phyloP scores from a whole-genome alignment of 192 early-diverging fungal species.

The Backusella westeae region DNA sequence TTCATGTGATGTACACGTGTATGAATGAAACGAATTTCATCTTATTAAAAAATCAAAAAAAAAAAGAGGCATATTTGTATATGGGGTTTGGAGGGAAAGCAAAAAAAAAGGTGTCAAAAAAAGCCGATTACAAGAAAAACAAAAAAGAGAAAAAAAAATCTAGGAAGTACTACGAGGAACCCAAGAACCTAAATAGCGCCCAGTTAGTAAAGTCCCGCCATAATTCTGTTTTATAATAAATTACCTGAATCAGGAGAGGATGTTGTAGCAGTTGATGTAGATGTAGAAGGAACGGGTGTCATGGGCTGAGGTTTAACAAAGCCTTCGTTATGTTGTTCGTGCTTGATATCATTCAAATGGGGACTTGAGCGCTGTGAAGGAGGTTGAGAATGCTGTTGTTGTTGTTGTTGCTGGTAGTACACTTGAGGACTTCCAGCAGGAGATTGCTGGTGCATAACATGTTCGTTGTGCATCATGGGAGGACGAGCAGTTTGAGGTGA shows the following conservation, averaged over 20 bases:
- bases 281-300: constrained; percentile 37
- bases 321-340: constrained; percentile 15
- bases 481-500: constrained; percentile 18
- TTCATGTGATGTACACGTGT: not conserved
- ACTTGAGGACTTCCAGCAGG: constrained; percentile 18
- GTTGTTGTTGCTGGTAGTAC: constrained; percentile 8
- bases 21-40: not conserved
- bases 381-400: constrained; percentile 14
- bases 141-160: not conserved
- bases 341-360: constrained; percentile 1
- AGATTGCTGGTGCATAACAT: constrained; percentile 10
- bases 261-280: constrained; percentile 27
- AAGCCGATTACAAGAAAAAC: not conserved
- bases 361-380: constrained; percentile 18
- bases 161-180: constrained; percentile 10
- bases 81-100: not conserved
- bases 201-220: not conserved
- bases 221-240: constrained; percentile 1
- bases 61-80: not conserved
- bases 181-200: constrained; percentile 5
- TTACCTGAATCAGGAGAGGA: constrained; percentile 39
- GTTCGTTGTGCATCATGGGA: constrained; percentile 6
- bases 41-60: not conserved
- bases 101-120: not conserved
- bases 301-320: constrained; percentile 21